Conservation (phyloP, 495 filamentous ascomycete species). For the Xylona heveae region DNA sequence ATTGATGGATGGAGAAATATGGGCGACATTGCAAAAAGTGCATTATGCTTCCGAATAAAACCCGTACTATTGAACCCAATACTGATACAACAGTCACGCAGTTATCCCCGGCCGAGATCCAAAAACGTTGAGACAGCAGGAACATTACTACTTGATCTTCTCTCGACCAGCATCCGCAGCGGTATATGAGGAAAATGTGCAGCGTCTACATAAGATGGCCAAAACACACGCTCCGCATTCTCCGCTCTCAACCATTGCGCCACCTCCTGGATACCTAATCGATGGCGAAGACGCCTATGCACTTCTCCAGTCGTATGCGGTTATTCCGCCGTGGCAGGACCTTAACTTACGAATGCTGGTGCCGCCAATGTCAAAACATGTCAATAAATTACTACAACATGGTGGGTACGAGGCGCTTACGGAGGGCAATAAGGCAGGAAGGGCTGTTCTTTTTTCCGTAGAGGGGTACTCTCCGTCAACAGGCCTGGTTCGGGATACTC, state of each 20-base stretch:
- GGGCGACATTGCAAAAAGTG: conserved; percentile 24
- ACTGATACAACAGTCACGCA: too few species aligned
- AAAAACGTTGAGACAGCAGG: conserved; percentile 26
- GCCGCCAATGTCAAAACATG: too few species aligned
- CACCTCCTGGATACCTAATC: conserved; percentile 13
- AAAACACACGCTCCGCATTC: conserved; percentile 13
- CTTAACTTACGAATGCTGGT: conserved; percentile 11
- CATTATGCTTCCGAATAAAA: conserved; percentile 2
- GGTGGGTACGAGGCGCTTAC: too few species aligned
- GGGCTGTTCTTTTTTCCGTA: conserved; percentile 20
- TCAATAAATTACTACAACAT: too few species aligned
- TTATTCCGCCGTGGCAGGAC: conserved; percentile 22
- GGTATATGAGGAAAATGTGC: conserved; percentile 28
- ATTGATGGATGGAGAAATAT: conserved; percentile 36
- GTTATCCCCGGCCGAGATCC: conserved; percentile 31
- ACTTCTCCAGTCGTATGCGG: conserved; percentile 24
- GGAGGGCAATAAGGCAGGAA: conserved; percentile 6
- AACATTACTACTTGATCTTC: conserved; percentile 42
- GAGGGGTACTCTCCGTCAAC: conserved; percentile 16
- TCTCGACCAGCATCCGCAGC: conserved; percentile 26
- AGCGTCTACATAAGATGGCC: conserved; percentile 22
- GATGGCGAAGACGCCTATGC: conserved; percentile 23
- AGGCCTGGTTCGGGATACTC: conserved; percentile 13
- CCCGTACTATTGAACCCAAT: too few species aligned
- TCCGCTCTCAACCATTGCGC: conserved; percentile 11